Base-by-base conservation (phyloP, 1,139 yeast genomes). In the Scheffersomyces lignicola region DNA sequence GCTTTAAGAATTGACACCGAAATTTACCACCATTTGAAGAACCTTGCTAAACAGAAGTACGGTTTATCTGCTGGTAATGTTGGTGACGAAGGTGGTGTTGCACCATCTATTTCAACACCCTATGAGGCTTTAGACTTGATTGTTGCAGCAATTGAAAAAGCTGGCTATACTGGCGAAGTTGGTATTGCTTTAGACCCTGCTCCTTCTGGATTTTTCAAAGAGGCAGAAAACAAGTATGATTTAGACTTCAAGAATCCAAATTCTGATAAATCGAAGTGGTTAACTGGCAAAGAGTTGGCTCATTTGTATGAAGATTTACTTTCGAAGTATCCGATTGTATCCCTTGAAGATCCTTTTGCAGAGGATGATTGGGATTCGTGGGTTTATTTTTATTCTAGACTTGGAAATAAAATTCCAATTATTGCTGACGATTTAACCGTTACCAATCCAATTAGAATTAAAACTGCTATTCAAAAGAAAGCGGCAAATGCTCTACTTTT, bases 51-150 rank as follows among this genome's bases (percentile, higher is more conserved):
- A 81, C 80, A 85, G 80, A 77, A 74, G 68, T 90, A 89, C 80
- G 97, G 97, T 65, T 83, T 85, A 62, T 83, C 95, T 47, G 97
- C 97, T 58, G 97, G 96, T 73, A 90, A 90, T 76, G 97, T 90
- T 62, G 97, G 97, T 80, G 97, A 90, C 72, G 97, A 90, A 78
- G 97, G 97, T 82, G 97, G 97, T 79, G 96, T 90, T 76, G 97
- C 97, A 57, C 97, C 97, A 67, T 86, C 87, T 71, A 80, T 90
- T 56, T 77, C 83, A 50, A 78, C 95, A 54, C 89, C 97, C 62
- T 86, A 80, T 68, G 97, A 90, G 78, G 97, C 97, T 53, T 76
- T 90, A 55, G 96, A 89, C 73, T 83, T 90, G 67, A 87, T 90
- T 66, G 78, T 80, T 55, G 82, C 71, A 49, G 87, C 97, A 61